Base-by-base conservation (phyloP, 1,139 yeast genomes). In the Geotrichum australiense region DNA sequence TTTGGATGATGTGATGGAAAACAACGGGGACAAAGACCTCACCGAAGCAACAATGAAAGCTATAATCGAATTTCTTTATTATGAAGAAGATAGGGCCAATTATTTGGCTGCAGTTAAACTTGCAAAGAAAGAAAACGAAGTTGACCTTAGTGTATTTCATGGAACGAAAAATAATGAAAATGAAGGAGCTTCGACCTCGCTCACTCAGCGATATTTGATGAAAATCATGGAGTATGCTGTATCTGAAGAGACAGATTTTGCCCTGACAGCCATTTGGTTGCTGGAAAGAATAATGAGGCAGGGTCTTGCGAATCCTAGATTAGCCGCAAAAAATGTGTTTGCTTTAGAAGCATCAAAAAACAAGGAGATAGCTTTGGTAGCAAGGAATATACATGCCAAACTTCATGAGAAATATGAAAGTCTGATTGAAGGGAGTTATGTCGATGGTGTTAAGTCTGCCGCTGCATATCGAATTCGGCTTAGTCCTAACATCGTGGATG, bases 291-390 rank as follows among this genome's bases (percentile, higher is more conserved):
- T 80, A 20, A 69, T 80, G 3, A 68, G 68, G 24, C 67, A 76
- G 39, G 94, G 94, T 0, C 79, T 75, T 58, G 82, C 81, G 0
- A 84, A 81, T 54, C 95, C 94, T 1, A 74, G 80, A 50, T 72
- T 80, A 10, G 73, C 89, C 11, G 41, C 41, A 11, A 24, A 37
- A 0, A 78, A 86, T 0, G 67, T 83, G 2, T 71, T 85, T 43
- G 91, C 91, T 0, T 63, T 86, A 32, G 78, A 79, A 47, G 70
- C 84, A 0, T 76, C 86, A 1, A 59, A 66, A 0, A 62, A 65
- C 21, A 55, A 55, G 2, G 58, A 61, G n/a, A 65, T 81, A 21
- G 64, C 70, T 27, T 58, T 58, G 1, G 61, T 71, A 7, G 84
- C 89, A 0, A 48, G 64, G 2, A 70, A 67, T 1, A 63, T 82